Evolutionary conservation across 2,329 filamentous ascomycete genomes (phyloP).

Genomic region (Exserohilum turcica): DNA sequence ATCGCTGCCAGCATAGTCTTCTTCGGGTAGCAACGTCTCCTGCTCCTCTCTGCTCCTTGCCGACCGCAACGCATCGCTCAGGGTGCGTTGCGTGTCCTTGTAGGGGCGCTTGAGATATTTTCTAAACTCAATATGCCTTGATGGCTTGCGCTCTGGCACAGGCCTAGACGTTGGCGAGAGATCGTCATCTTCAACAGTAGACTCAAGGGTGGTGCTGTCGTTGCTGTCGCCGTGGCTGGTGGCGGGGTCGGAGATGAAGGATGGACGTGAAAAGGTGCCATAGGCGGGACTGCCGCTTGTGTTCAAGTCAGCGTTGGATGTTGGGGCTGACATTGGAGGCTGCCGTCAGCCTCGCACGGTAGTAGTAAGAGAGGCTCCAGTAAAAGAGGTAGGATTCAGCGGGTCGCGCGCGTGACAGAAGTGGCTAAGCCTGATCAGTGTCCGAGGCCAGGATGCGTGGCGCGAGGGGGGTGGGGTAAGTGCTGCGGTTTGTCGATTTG

Average conservation of each 20-base stretch:
- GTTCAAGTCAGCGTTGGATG: slow-evolving; percentile 34
- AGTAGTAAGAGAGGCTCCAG: neutral
- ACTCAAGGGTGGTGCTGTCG: slow-evolving; percentile 24
- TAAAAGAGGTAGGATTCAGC: slow-evolving; percentile 3
- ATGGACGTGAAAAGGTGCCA: slow-evolving; percentile 30
- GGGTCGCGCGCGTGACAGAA: slow-evolving; percentile 4
- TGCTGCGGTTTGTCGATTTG: slow-evolving; percentile 2
- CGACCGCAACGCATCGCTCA: slow-evolving; percentile 47
- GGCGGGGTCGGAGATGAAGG: slow-evolving; percentile 18
- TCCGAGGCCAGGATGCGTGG: slow-evolving; percentile 2
- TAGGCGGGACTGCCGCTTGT: slow-evolving; percentile 28
- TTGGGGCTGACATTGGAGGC: slow-evolving; percentile 36
- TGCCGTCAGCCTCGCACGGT: slow-evolving; percentile 1
- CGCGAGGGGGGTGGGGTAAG: slow-evolving; percentile 7
- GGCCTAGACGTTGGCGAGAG: slow-evolving; percentile 29
- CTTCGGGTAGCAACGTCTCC: slow-evolving; percentile 53
- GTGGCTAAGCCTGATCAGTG: slow-evolving; percentile 9
- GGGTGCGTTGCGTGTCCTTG: slow-evolving; percentile 37
- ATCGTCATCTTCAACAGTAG: slow-evolving; percentile 23
- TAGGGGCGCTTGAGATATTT: slow-evolving; percentile 43
- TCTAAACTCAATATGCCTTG: slow-evolving; percentile 40
- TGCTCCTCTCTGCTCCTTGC: slow-evolving; percentile 55
- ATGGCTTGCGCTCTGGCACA: slow-evolving; percentile 22
- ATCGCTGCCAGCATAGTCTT: slow-evolving; percentile 53
- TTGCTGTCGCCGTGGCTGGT: slow-evolving; percentile 24